Evolutionary conservation across 768 basidiomycete species (phyloP).

Genomic region (Termitomyces sp.): DNA sequence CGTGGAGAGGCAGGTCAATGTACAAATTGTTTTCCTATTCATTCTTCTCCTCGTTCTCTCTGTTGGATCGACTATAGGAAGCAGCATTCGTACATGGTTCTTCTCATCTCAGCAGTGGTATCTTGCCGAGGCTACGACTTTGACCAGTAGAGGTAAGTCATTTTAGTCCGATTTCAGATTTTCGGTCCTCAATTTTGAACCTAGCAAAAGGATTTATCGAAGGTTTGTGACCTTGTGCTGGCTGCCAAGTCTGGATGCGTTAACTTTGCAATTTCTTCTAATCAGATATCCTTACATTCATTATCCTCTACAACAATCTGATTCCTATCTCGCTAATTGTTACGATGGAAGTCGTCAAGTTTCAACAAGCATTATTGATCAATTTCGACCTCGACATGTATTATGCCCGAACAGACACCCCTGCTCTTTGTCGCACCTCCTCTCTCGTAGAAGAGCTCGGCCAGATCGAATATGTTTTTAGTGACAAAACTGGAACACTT

Average conservation of each 20-base stretch:
- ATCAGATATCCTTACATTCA: slow-evolving; percentile 92
- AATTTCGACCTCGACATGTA: slow-evolving; percentile 99
- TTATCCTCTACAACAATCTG: slow-evolving; percentile 98
- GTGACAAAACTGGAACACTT: slow-evolving; percentile 91
- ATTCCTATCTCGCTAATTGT: slow-evolving; percentile 99
- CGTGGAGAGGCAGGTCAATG: slow-evolving; percentile 93
- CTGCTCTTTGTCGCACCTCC: slow-evolving; percentile 95
- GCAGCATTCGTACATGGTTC: slow-evolving; percentile 88
- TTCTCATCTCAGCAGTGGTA: slow-evolving; percentile 90
- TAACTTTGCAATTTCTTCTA: slow-evolving; percentile 7
- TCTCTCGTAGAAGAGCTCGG: slow-evolving; percentile 97
- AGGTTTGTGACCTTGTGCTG: slow-evolving; percentile 37
- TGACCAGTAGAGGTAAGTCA: slow-evolving; percentile 58
- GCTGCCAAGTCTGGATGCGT: slow-evolving; percentile 4
- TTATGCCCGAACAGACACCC: slow-evolving; percentile 89
- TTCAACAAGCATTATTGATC: slow-evolving; percentile 94
- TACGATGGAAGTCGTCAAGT: slow-evolving; percentile 99
- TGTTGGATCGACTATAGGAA: slow-evolving; percentile 87
- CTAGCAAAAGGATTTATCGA: slow-evolving; percentile 77
- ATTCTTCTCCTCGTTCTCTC: slow-evolving; percentile 82
- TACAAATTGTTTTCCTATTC: slow-evolving; percentile 94
- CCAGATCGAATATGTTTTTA: slow-evolving; percentile 95
- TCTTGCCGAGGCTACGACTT: slow-evolving; percentile 55
- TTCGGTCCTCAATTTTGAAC: neutral
- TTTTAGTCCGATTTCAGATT: neutral